Percentiles rank a stretch among this genome's conserved stretches.
These are phyloP conservation scores for Elsinoe necatrix DNA, from an alignment of 2,329 filamentous ascomycete species.

Conservation along the genomic window DNA sequence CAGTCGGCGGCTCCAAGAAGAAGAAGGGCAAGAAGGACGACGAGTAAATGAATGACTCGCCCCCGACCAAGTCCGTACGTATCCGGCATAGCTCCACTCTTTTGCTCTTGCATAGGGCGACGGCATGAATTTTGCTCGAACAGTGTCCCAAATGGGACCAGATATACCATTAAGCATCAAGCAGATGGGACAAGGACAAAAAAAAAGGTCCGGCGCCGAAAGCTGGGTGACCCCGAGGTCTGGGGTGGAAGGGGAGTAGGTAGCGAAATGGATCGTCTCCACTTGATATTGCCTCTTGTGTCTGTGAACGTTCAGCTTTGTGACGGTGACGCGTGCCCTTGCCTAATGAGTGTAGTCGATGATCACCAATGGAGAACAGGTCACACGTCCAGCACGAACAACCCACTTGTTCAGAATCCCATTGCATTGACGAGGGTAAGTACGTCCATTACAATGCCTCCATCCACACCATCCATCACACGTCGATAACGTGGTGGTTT, in stretches of 20 bases:
- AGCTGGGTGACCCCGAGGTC: too few relatives aligned
- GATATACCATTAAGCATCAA: too few relatives aligned
- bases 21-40: conserved; percentile 48
- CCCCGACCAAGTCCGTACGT: background rate
- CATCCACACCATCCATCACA: background rate
- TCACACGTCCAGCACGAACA: background rate
- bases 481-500: background rate
- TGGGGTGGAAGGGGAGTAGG: too few relatives aligned
- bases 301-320: background rate
- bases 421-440: conserved; percentile 7
- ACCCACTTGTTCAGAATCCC: conserved; percentile 1
- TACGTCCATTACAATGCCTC: background rate
- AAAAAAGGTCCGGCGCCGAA: background rate
- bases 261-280: too few relatives aligned
- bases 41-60: conserved; percentile 21
- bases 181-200: background rate
- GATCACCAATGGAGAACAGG: background rate
- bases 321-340: background rate
- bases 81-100: background rate
- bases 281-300: background rate
- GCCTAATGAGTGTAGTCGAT: too few relatives aligned
- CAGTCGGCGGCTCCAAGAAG: conserved; percentile 47
- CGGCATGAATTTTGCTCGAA: too few relatives aligned
- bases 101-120: background rate
- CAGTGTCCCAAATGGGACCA: background rate